Evolutionary conservation across 306 rosid genomes (phyloP).

Genomic region (Medicago ruthenica): DNA sequence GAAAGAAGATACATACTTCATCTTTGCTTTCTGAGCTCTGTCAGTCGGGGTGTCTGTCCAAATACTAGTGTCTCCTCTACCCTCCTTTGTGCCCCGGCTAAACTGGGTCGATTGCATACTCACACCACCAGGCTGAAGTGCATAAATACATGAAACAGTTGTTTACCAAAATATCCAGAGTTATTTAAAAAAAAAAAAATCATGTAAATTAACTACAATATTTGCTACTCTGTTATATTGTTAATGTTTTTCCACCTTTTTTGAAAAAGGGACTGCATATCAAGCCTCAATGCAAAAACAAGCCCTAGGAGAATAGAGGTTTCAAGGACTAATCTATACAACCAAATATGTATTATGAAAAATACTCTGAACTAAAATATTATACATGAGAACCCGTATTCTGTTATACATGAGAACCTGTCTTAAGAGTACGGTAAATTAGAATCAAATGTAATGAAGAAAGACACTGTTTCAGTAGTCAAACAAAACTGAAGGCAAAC

Average conservation of each 20-base stretch:
- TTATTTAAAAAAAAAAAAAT: background rate
- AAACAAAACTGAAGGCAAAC: too few species aligned
- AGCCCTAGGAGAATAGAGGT: too few species aligned
- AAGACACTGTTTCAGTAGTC: too few species aligned
- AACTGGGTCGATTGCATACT: slow-evolving; percentile 74
- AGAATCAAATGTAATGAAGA: too few species aligned
- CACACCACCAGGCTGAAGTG: slow-evolving; percentile 84
- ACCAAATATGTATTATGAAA: too few species aligned
- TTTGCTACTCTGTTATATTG: slow-evolving; percentile 13
- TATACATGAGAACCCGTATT: too few species aligned
- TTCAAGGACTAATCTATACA: too few species aligned
- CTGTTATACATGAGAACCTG: too few species aligned
- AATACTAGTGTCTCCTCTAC: slow-evolving; percentile 87
- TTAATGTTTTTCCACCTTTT: slow-evolving; percentile 6
- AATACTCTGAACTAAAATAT: too few species aligned
- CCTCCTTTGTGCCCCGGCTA: slow-evolving; percentile 73
- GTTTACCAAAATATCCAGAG: background rate
- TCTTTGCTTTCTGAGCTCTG: slow-evolving; percentile 92
- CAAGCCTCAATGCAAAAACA: too few species aligned
- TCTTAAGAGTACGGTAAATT: too few species aligned
- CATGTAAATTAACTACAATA: slow-evolving; percentile 2
- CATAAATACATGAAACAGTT: background rate
- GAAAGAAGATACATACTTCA: slow-evolving; percentile 58
- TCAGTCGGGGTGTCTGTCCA: slow-evolving; percentile 95
- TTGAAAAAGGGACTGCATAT: too few species aligned